A percentile compares a stretch with the other conserved stretches of the same genome.
Evolutionary conservation across 2,329 filamentous ascomycete genomes (phyloP).

Genomic region (Bipolaris victoriae): DNA sequence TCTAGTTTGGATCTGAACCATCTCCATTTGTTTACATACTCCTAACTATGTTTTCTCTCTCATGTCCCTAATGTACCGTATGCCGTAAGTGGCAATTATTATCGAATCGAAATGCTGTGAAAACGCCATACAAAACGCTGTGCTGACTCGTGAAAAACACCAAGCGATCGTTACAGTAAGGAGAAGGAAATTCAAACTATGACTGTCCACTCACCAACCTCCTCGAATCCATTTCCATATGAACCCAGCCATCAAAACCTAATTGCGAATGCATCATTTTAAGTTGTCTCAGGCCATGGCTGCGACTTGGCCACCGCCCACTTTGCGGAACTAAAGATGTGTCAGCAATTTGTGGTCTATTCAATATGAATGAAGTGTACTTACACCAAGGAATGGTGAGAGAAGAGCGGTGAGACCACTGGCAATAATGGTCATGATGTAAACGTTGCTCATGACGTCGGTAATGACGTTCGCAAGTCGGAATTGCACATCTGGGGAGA

Average conservation of each 20-base stretch:
- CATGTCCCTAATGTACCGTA: too few relatives aligned
- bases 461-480: conserved; percentile 7
- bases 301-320: background rate
- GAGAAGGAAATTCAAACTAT: background rate
- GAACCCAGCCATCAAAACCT: too few relatives aligned
- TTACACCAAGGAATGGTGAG: conserved; percentile 2
- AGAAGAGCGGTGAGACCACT: background rate
- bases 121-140: too few relatives aligned
- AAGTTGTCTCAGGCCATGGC: background rate
- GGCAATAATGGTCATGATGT: conserved; percentile 7
- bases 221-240: too few relatives aligned
- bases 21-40: too few relatives aligned
- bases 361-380: background rate
- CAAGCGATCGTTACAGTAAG: too few relatives aligned
- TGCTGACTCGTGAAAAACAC: too few relatives aligned
- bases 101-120: too few relatives aligned
- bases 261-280: background rate
- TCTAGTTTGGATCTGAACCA: too few relatives aligned
- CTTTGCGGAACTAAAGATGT: background rate
- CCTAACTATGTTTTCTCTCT: too few relatives aligned
- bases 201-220: background rate
- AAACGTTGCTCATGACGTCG: conserved; percentile 10
- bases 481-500: background rate
- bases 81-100: too few relatives aligned
- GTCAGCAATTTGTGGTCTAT: background rate